These are phyloP conservation scores for Glycine tomentella DNA, from an alignment of 306 rosid species.

Conservation along the genomic window DNA sequence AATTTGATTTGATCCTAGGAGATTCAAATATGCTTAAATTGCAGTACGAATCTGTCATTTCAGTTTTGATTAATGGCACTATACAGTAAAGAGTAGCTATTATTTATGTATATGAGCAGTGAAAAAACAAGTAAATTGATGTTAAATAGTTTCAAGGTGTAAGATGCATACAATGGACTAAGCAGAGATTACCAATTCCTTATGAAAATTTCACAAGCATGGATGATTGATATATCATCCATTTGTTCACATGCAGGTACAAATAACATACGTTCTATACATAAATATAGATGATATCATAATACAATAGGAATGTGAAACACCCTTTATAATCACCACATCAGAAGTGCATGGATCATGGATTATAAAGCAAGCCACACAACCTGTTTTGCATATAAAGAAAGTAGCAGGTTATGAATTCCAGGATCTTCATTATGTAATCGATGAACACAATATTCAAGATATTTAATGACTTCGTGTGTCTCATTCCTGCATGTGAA, in stretches of 20 bases:
- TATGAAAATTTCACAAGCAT: constrained; percentile 14
- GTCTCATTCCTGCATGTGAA: constrained; percentile 89
- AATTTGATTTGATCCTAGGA: constrained; percentile 9
- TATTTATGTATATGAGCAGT: constrained; percentile 13
- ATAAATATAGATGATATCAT: constrained; percentile 13
- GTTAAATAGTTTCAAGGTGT: background rate
- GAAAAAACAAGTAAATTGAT: constrained; percentile 7
- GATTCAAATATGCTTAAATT: constrained; percentile 17
- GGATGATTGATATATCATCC: constrained; percentile 20
- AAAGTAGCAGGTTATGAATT: constrained; percentile 92
- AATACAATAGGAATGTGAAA: constrained; percentile 30
- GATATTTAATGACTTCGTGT: constrained; percentile 95
- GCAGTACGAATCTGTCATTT: constrained; percentile 18
- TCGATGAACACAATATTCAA: constrained; percentile 90
- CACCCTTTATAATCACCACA: constrained; percentile 23
- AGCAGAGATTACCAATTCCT: constrained; percentile 24
- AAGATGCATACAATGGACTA: constrained; percentile 4
- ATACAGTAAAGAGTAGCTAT: background rate
- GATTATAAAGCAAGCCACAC: constrained; percentile 45
- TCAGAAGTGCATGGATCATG: constrained; percentile 23
- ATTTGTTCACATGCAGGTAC: constrained; percentile 10
- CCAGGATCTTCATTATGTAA: constrained; percentile 98
- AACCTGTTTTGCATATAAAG: constrained; percentile 97
- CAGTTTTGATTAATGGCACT: constrained; percentile 16
- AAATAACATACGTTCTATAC: constrained; percentile 13